These are phyloP conservation scores for Beverwykella pulmonaria DNA, from an alignment of 495 filamentous ascomycete genomes.

Conservation along the genomic window DNA sequence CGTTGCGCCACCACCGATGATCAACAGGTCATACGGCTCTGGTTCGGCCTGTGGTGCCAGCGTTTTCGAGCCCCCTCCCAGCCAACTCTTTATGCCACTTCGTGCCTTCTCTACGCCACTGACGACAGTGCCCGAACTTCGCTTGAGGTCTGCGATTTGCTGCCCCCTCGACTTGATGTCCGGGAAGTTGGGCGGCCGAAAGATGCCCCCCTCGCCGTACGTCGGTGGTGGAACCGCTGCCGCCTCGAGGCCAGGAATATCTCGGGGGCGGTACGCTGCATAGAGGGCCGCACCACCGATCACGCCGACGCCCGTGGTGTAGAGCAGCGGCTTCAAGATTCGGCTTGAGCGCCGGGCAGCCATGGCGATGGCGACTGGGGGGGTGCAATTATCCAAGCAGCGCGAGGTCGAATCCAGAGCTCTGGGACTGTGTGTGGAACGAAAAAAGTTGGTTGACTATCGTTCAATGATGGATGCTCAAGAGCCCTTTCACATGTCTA, in stretches of 20 bases:
- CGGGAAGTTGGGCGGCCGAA: conserved; percentile 81
- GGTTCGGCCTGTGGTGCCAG: conserved; percentile 39
- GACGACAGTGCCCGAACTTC: conserved; percentile 42
- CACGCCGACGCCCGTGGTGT: conserved; percentile 60
- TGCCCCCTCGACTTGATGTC: conserved; percentile 69
- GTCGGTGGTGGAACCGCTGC: conserved; percentile 80
- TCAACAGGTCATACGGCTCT: conserved; percentile 76
- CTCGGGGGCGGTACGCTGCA: conserved; percentile 77
- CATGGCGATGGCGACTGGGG: conserved; percentile 52
- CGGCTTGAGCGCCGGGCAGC: conserved; percentile 61
- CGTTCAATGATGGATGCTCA: neutral
- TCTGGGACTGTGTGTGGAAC: neutral
- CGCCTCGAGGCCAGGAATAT: conserved; percentile 81
- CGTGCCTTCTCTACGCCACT: conserved; percentile 29
- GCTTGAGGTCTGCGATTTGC: conserved; percentile 63
- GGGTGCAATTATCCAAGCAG: neutral
- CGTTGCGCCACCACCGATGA: conserved; percentile 93
- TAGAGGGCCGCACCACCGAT: conserved; percentile 69
- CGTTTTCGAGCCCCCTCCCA: conserved; percentile 15
- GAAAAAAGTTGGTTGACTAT: neutral
- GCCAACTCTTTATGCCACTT: conserved; percentile 43
- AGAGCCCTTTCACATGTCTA: conserved; percentile 13
- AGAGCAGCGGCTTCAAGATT: conserved; percentile 62
- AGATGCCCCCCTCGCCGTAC: conserved; percentile 74
- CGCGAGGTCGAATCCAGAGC: neutral